phyloP scores from a whole-genome alignment of 176 grass and related monocot genomes.

The Saccharum spontaneum region DNA sequence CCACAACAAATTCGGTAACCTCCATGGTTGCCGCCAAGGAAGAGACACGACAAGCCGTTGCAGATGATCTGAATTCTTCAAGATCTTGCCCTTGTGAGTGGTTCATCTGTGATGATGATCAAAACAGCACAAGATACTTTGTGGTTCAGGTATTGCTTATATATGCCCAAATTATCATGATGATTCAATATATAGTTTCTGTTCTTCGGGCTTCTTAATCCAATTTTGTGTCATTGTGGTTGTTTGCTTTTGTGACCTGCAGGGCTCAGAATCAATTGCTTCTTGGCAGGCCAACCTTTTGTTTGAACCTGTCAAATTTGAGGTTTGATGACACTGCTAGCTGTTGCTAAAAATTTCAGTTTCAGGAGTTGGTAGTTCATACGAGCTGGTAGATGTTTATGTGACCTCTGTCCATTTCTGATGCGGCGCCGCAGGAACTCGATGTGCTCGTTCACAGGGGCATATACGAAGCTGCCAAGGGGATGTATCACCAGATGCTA shows the following conservation, averaged over 20 bases:
- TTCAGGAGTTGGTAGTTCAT: not conserved
- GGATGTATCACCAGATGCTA: slow-evolving; percentile 86
- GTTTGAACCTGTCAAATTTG: slow-evolving; percentile 92
- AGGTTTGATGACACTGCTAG: slow-evolving; percentile 47
- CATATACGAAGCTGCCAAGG: slow-evolving; percentile 95
- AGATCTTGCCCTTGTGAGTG: slow-evolving; percentile 73
- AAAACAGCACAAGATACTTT: slow-evolving; percentile 78
- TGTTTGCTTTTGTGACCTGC: slow-evolving; percentile 25
- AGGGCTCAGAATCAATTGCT: slow-evolving; percentile 85
- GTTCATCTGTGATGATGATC: slow-evolving; percentile 83
- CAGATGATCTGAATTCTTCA: slow-evolving; percentile 81
- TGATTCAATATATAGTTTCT: not conserved
- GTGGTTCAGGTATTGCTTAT: slow-evolving; percentile 71
- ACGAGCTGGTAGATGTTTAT: not conserved
- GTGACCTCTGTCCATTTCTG: not conserved
- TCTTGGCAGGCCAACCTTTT: slow-evolving; percentile 97
- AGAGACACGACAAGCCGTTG: slow-evolving; percentile 75
- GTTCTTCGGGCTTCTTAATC: not conserved
- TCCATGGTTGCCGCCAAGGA: slow-evolving; percentile 90
- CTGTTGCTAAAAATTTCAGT: not conserved
- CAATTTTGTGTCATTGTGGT: slow-evolving; percentile 1
- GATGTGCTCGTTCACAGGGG: slow-evolving; percentile 87
- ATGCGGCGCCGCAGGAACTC: slow-evolving; percentile 44
- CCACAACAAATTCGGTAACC: slow-evolving; percentile 63
- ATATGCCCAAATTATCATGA: not conserved